Conservation (phyloP, 1,284 basidiomycete species). For the Ustilago lituana region DNA sequence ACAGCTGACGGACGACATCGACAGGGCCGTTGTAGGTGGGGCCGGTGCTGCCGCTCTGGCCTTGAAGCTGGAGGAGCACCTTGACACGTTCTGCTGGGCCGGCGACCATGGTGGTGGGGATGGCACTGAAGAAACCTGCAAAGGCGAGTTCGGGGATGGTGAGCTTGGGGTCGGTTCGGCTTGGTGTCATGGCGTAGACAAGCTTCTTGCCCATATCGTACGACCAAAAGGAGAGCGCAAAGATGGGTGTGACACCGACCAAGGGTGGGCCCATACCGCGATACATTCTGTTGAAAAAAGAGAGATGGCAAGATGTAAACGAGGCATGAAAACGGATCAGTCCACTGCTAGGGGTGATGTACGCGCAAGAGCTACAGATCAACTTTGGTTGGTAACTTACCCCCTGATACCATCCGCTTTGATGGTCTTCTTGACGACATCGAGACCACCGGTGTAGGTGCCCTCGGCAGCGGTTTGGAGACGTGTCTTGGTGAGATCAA, state of each 20-base stretch:
- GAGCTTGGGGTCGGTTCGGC: conserved; percentile 75
- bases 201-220: conserved; percentile 94
- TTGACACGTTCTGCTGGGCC: conserved; percentile 97
- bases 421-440: conserved; percentile 90
- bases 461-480: conserved; percentile 92
- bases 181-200: conserved; percentile 75
- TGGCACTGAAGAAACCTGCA: conserved; percentile 92
- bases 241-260: conserved; percentile 96
- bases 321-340: background rate
- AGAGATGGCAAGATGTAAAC: too few relatives aligned
- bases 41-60: conserved; percentile 75
- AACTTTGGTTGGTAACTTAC: too few relatives aligned
- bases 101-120: conserved; percentile 90
- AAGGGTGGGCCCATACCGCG: conserved; percentile 96
- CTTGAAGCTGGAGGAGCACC: conserved; percentile 91
- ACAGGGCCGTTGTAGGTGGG: conserved; percentile 88
- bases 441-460: conserved; percentile 88
- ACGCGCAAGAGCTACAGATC: background rate
- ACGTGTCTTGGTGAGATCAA: conserved; percentile 92
- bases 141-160: conserved; percentile 85
- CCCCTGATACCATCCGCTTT: conserved; percentile 88
- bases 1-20: conserved; percentile 89
- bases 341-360: background rate
- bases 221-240: conserved; percentile 98
- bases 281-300: conserved; percentile 76